Evolutionary conservation across 2,329 filamentous ascomycete genomes (phyloP), one percentile per base, ranked within the genome.

Genomic region (Penicillium psychrosexuale): DNA sequence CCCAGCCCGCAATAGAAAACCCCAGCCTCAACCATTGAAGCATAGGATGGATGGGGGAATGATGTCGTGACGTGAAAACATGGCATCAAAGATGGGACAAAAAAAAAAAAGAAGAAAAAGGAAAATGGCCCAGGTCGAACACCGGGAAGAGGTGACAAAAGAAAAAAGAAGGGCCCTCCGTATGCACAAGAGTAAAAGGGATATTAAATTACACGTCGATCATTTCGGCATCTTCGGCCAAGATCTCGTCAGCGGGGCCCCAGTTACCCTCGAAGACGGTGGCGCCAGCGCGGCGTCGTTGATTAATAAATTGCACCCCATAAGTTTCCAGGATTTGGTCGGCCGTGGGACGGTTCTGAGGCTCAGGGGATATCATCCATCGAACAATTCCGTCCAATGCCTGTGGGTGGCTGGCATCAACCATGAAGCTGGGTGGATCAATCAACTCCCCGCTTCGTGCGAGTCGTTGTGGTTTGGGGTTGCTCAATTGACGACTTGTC

Each of bases 191-290:
- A 57, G 57, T 63, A 58, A 63, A 56, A 58, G 53, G 47, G 38
- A 48, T 52, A 39, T 61, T 62, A 64, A 59, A 61, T 76, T 69
- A 80, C 62, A 81, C 78, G 69, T 87, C 84, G 72, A 84, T 82
- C 82, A 86, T 86, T 70, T 87, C 84, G 43, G 82, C 79, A 69
- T 82, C 79, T 63, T 80, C 78, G 24, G 75, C 76, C 51, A 85
- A 76, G 19, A 85, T 77, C 59, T 86, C 82, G 60, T 86, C 86
- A 24, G 82, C 82, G 31, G 93, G 93, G 4, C 94, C 94, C 89
- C 92, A 99, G 70, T 90, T 94, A 59, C 94, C 94, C 76, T 99
- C 94, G 65, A 89, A 99, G 50, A 99, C 86, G 0, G 91, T 97
- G n/a, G 94, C 94, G 42, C 91, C 90, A 11, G 91, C 90, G 52